A percentile compares a stretch with the other conserved stretches of the same genome.
Evolutionary conservation across 805 yeast species (phyloP).

Genomic region (Starmerella bombicola): DNA sequence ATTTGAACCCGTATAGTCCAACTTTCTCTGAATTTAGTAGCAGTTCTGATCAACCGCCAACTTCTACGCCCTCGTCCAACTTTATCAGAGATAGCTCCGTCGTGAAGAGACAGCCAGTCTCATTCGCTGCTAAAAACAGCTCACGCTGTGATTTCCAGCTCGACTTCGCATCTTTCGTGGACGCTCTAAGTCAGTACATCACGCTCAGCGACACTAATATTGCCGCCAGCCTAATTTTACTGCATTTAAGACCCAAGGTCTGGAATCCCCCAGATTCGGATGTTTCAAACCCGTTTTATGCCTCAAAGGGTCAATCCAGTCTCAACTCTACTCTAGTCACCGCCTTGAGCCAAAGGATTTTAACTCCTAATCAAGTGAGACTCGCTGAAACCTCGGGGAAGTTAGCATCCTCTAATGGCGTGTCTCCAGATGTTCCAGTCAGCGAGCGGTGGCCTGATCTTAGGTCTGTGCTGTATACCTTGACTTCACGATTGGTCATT

Average conservation of each 20-base stretch:
- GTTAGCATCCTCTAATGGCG: background rate
- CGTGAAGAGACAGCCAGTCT: background rate
- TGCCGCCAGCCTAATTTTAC: constrained; percentile 34
- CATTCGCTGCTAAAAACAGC: background rate
- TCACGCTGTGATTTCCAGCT: constrained; percentile 14
- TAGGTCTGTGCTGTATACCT: constrained; percentile 9
- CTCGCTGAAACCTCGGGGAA: background rate
- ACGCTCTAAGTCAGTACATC: constrained; percentile 30
- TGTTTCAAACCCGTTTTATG: background rate
- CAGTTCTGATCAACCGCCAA: background rate
- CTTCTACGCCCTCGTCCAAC: background rate
- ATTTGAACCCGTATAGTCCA: no score
- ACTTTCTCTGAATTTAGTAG: background rate
- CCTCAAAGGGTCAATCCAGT: constrained; percentile 1
- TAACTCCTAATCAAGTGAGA: constrained; percentile 12
- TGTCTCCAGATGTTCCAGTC: background rate
- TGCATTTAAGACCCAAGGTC: constrained; percentile 29
- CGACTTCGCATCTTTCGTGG: constrained; percentile 15
- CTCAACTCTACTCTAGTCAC: constrained; percentile 2
- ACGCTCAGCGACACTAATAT: constrained; percentile 36
- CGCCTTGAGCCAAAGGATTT: constrained; percentile 10
- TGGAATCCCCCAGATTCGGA: constrained; percentile 5
- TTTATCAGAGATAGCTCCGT: no score
- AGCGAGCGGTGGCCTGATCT: constrained; percentile 20
- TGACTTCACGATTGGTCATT: constrained; percentile 14